phyloP scores from a whole-genome alignment of 2,329 filamentous ascomycete genomes.

The Sarocladium kiliense region DNA sequence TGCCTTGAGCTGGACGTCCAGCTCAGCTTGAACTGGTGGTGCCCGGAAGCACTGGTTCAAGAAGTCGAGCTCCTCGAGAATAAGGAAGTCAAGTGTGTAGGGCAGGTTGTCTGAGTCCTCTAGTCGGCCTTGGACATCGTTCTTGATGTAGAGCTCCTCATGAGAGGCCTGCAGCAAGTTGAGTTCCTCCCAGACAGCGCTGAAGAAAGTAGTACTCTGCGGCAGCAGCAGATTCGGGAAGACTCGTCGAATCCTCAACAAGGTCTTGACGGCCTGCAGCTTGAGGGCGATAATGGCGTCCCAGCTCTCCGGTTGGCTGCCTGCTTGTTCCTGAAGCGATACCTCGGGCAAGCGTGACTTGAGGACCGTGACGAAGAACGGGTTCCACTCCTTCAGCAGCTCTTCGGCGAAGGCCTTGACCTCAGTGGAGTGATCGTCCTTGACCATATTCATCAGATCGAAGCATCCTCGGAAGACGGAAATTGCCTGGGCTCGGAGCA shows the following conservation, averaged over 20 bases:
- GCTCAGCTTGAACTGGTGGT: slow-evolving; percentile 79
- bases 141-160: slow-evolving; percentile 77
- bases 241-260: slow-evolving; percentile 81
- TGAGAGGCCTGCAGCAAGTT: slow-evolving; percentile 67
- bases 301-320: slow-evolving; percentile 61
- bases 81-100: slow-evolving; percentile 88
- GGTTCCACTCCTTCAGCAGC: slow-evolving; percentile 76
- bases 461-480: slow-evolving; percentile 89
- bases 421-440: slow-evolving; percentile 82
- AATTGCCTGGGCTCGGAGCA: slow-evolving; percentile 77
- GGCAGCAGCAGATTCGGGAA: slow-evolving; percentile 79
- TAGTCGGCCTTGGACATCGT: slow-evolving; percentile 79
- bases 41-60: slow-evolving; percentile 87
- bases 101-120: slow-evolving; percentile 90
- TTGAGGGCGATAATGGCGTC: slow-evolving; percentile 82
- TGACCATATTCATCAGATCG: slow-evolving; percentile 92
- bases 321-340: slow-evolving; percentile 29
- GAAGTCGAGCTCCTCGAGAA: slow-evolving; percentile 92
- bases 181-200: slow-evolving; percentile 84
- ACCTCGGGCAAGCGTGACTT: slow-evolving; percentile 70
- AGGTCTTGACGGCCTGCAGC: slow-evolving; percentile 86
- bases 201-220: slow-evolving; percentile 79
- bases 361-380: slow-evolving; percentile 78
- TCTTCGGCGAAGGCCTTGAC: slow-evolving; percentile 89
- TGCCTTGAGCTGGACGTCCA: slow-evolving; percentile 71